Base-by-base conservation (phyloP, 352 stramenopile species). In the Pythium brachiatum region DNA sequence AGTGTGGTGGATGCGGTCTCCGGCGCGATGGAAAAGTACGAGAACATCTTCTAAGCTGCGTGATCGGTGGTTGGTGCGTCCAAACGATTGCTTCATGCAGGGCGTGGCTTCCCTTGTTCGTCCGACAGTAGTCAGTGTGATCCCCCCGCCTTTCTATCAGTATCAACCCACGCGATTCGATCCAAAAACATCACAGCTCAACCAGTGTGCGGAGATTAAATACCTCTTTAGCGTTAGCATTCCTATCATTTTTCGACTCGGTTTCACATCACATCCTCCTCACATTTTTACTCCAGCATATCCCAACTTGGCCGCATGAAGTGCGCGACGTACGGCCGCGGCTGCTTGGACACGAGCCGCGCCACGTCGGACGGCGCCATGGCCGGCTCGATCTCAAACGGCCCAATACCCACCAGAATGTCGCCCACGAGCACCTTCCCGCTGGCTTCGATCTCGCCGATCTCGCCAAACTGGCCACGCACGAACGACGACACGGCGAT, bases 11-110 rank as follows among this genome's bases (percentile, higher is more conserved):
- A 95, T 51, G 81, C 87, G 3, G 87, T 95, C 20, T 95, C 87
- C 9, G 87, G 87, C 4, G 87, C 87, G 27, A 91, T 95, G 85
- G 83, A 94, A 57, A 92, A 91, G 56, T 92, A 90, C 67, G 84
- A 92, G 63, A 90, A 89, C 64, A 73, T 90, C 31, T 92, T 94
- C 61, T 94, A 67, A 76, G 39, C n/a, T 29, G 21, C 25, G 0
- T 16, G 2, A 26, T 27, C 41, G 5, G 29, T 34, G 29, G 29
- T 34, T 34, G 29, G 29, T 34, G 29, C 29, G 29, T 34, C 29
- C 29, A 34, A 9, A 34, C 29, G 29, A 34, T 11, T 34, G 29
- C 29, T 34, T 9, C 29, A 34, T 34, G 5, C 5, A 34, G 29
- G 5, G 29, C 29, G 9, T 34, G 29, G 29, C 29, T 34, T 5